These are phyloP conservation scores for Mycosarcoma mackinlayi DNA, from an alignment of 1,284 basidiomycete genomes.

Conservation along the genomic window DNA sequence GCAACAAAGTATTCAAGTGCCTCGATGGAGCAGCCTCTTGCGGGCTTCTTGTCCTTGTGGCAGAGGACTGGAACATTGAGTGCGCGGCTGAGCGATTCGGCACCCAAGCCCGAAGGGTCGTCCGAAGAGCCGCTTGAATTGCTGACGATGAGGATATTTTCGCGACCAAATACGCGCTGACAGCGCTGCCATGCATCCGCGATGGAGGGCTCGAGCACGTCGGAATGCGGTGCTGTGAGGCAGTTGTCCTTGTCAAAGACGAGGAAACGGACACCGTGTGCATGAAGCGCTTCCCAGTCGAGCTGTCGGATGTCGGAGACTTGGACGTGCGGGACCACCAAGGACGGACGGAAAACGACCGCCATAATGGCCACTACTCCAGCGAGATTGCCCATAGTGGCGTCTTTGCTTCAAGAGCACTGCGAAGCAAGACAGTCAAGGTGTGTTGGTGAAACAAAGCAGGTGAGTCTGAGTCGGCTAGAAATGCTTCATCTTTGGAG, in stretches of 20 bases:
- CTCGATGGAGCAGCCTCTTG: conserved; percentile 74
- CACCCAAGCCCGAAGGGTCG: conserved; percentile 86
- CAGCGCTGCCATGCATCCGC: conserved; percentile 84
- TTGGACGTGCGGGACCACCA: conserved; percentile 78
- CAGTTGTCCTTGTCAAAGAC: conserved; percentile 99
- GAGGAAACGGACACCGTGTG: conserved; percentile 83
- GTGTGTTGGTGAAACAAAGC: not conserved
- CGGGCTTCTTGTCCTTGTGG: conserved; percentile 81
- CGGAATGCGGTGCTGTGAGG: conserved; percentile 70
- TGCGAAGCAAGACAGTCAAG: too few relatives aligned
- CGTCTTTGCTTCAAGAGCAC: not conserved
- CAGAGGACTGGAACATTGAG: conserved; percentile 84
- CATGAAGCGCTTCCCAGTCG: conserved; percentile 81
- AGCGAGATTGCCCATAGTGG: conserved; percentile 75
- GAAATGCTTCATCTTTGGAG: conserved; percentile 5
- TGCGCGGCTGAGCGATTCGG: conserved; percentile 82
- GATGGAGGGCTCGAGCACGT: conserved; percentile 44
- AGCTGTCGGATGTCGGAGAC: conserved; percentile 87
- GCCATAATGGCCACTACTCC: conserved; percentile 81
- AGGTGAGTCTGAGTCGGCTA: not conserved
- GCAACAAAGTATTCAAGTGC: conserved; percentile 75
- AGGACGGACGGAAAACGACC: conserved; percentile 77
- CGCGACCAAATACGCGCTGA: conserved; percentile 78
- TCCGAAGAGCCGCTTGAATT: conserved; percentile 87
- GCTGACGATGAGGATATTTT: conserved; percentile 87